A percentile compares a stretch with the other conserved stretches of the same genome.
Conservation (phyloP, 352 stramenopile genomes). For the Lagenidium giganteum region DNA sequence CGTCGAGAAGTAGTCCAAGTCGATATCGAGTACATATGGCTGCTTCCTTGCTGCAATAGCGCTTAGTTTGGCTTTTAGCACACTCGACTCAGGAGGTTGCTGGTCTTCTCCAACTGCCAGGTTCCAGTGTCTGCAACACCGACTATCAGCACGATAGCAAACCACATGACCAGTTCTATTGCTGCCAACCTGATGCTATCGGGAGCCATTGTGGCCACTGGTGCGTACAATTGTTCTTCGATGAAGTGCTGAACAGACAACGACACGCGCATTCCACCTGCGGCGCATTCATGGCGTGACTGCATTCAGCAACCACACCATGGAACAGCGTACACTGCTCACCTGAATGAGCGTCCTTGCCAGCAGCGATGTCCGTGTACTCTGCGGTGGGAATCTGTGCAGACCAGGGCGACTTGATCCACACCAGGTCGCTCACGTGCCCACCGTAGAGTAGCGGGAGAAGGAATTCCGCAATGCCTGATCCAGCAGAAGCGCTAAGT, state of each 20-base stretch:
- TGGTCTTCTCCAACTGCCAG: constrained; percentile 33
- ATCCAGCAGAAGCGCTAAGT: too few relatives aligned
- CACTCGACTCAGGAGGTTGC: too few relatives aligned
- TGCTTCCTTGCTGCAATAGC: too few relatives aligned
- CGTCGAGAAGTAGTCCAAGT: constrained; percentile 89
- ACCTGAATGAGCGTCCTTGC: too few relatives aligned
- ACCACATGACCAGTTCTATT: not conserved
- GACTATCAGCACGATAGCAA: too few relatives aligned
- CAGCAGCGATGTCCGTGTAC: too few relatives aligned
- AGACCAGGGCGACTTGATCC: constrained; percentile 82
- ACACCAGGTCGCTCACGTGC: constrained; percentile 70
- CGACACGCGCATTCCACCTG: constrained; percentile 42
- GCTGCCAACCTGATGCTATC: not conserved
- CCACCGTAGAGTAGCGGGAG: constrained; percentile 74
- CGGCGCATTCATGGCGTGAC: too few relatives aligned
- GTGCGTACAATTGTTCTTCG: constrained; percentile 59
- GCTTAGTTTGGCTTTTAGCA: too few relatives aligned
- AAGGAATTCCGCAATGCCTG: constrained; percentile 84
- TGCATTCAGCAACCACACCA: too few relatives aligned
- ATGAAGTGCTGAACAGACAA: constrained; percentile 63
- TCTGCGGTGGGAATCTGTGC: constrained; percentile 33
- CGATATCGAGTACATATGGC: constrained; percentile 74
- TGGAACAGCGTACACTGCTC: not conserved
- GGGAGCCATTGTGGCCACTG: not conserved
- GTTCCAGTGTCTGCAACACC: constrained; percentile 37